Evolutionary conservation across 352 stramenopile species (phyloP), one percentile per base, ranked within the genome.

Genomic region (Pythium pyrilobum): DNA sequence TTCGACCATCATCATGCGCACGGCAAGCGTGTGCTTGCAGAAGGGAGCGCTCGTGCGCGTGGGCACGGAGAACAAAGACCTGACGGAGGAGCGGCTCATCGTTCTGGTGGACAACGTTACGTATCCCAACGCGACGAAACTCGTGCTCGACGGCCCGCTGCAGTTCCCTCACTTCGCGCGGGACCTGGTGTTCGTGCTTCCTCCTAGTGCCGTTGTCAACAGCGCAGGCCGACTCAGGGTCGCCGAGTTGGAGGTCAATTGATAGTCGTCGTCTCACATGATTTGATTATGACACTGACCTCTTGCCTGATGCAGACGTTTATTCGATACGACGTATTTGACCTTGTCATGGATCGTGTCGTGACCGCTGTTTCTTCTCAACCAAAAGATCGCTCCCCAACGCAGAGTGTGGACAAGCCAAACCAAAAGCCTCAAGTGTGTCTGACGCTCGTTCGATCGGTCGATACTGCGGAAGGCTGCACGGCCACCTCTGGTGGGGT

Each of bases 21-120:
- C 55, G 3, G 39, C 41, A 1, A 33, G 43, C n/a, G 24, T 32
- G 11, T 27, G 32, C 11, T 6, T 63, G 5, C 39, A 49, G 20
- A 6, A n/a, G 9, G 53, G 43, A 4, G 45, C 45, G 10, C 18
- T 61, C 2, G 43, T 61, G 5, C 53, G 53, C 6, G 38, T 61
- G 20, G 36, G 53, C 18, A 54, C 43, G 2, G 53, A 61, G 20
- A 28, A 37, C 12, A 33, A 44, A 37, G 53, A 61, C 16, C 43
- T 54, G 7, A 61, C 36, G 2, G 53, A 61, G 24, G 53, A 61
- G 29, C 53, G 53, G 6, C n/a, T 61, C n/a, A 34, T 61, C 23
- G 28, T 23, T 5, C 11, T 34, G n/a, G 43, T 61, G 27, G 53
- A 54, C 21, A n/a, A 23, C n/a, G 24, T 20, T 13, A 49, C 45